These are phyloP conservation scores for Aureobasidium mangrovei DNA, from an alignment of 2,329 filamentous ascomycete genomes.

Conservation along the genomic window DNA sequence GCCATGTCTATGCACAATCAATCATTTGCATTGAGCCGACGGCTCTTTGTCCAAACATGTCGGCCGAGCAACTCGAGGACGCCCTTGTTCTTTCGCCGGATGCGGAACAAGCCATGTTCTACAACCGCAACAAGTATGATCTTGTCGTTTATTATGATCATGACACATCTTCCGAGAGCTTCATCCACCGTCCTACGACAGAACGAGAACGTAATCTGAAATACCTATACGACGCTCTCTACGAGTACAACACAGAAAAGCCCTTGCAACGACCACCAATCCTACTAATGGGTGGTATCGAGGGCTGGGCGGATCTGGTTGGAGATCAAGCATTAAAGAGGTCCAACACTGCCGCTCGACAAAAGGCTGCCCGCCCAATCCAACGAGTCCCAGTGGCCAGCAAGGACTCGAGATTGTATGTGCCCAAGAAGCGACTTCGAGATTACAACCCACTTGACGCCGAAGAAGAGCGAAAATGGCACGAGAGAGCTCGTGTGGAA, in stretches of 20 bases:
- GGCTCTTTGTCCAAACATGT: conserved; percentile 58
- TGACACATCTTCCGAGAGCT: conserved; percentile 50
- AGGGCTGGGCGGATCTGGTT: conserved; percentile 79
- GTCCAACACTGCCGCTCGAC: conserved; percentile 45
- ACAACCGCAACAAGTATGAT: conserved; percentile 65
- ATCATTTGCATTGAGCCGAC: conserved; percentile 89
- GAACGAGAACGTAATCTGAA: conserved; percentile 48
- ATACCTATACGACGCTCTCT: conserved; percentile 68
- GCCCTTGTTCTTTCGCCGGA: conserved; percentile 62
- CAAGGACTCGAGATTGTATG: conserved; percentile 35
- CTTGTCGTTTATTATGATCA: conserved; percentile 88
- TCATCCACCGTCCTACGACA: conserved; percentile 38
- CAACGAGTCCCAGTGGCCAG: conserved; percentile 45
- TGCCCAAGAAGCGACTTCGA: conserved; percentile 48
- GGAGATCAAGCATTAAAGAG: conserved; percentile 57
- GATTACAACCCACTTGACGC: conserved; percentile 64
- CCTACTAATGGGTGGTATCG: conserved; percentile 70
- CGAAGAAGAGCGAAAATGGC: conserved; percentile 74
- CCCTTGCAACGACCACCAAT: conserved; percentile 65
- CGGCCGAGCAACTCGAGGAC: conserved; percentile 56
- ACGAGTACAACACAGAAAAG: conserved; percentile 73
- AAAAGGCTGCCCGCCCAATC: conserved; percentile 41
- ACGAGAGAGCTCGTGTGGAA: conserved; percentile 64
- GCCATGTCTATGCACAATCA: conserved; percentile 75
- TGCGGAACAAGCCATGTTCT: conserved; percentile 69